Evolutionary conservation across 495 filamentous ascomycete species (phyloP), one percentile per base, ranked within the genome.

Genomic region (Hamigera avellanea): DNA sequence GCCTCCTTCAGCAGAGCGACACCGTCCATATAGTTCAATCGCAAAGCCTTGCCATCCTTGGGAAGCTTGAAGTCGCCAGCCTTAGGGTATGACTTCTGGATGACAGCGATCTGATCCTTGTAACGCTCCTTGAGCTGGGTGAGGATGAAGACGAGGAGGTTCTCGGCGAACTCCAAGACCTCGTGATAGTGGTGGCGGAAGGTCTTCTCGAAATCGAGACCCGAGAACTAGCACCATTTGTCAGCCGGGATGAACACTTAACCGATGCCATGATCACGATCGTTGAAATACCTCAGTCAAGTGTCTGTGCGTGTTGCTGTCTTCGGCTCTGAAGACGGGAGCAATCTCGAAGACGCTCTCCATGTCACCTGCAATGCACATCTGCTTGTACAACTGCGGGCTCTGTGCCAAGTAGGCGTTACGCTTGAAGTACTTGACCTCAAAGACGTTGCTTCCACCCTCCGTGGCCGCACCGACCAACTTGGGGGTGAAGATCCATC

Each of bases 161-260:
- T 64, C 55, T 95, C 91, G 15, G 93, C 73, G 45, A 83, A 78
- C 15, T 76, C 59, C 16, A 85, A 60, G 26, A 93, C 86, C 56
- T 98, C 91, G 54, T 83, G 75, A 64, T 95, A 96, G 60, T 86
- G 73, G 37, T 83, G 64, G 36, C 81, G 73, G 57, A 95, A 94
- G 25, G 86, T 86, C 83, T 94, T 95, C 55, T 96, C 91, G 50
- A 95, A 66, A 83, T 98, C 91, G 41, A 98, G 82, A 57, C 91
- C 91, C 29, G 84, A 86, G 62, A 94, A 98, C 68, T 72, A 40
- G 36, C 14, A 34, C 32, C 35, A 29, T 81, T 79, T 2, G 74
- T 81, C 64, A 83, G 78, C 18, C n/a, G 25, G 9, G 0, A 16
- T 23, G 35, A 32, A 17, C n/a, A n/a, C n/a, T n/a, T n/a, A n/a